Evolutionary conservation across 2,329 filamentous ascomycete species (phyloP), one percentile per base, ranked within the genome.

Genomic region (Curvularia sp.): DNA sequence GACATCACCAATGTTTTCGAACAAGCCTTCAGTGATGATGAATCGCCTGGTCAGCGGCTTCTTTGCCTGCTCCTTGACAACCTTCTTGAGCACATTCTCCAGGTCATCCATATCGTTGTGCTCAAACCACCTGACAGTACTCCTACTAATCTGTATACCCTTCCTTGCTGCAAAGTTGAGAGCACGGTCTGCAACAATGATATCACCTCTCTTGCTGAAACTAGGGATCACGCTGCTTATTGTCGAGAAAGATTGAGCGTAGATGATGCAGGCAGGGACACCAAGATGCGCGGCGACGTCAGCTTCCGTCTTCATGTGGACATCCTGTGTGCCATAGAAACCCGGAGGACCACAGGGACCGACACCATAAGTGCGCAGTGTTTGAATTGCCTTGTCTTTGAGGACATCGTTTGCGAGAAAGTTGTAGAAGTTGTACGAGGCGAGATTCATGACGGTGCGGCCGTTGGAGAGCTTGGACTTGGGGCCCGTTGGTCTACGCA

Each of bases 321-420:
- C 93, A 79, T 99, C 95, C 77, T 98, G 94, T 30, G 93, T 99
- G 65, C 93, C 95, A 80, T 99, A 99, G 81, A 99, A 99, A 64
- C 96, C 93, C 5, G 95, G 95, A 18, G 95, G 95, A 19, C 95
- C 95, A 75, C 95, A 99, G 56, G 95, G 94, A 8, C 95, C 96
- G 39, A 99, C 96, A 55, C 95, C 95, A 71, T 99, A 99, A 19
- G 91, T 96, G 59, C 94, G 91, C 38, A 99, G 85, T 0, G 93
- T 96, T 77, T 94, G 89, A 62, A 99, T 93, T 1, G 94, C 95
- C 77, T 97, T 96, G 69, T 97, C 93, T 74, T 96, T 97, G 71
- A 99, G 88, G 34, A 89, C 86, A 61, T 98, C 94, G 75, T 97
- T 97, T 52, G 87, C 87, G 64, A 96, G 92, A 78, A 99, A 93